Evolutionary conservation across 148 eudicot genomes (phyloP), one percentile per base, ranked within the genome.

Genomic region (Fagopyrum tataricum): DNA sequence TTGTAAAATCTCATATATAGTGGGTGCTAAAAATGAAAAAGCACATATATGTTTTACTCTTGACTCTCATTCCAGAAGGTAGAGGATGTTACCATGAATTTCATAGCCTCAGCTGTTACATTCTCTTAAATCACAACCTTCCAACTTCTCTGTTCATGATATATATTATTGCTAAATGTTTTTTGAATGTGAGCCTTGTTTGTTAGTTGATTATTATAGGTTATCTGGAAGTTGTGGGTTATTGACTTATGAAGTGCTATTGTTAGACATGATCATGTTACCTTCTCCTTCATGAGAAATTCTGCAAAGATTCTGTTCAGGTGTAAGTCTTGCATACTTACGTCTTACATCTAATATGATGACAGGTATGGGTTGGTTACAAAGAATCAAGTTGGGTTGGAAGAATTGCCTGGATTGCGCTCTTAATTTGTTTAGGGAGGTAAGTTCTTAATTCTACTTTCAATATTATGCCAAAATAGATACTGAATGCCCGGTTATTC

Each of bases 361-460:
- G 44, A 75, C 86, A 91, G 97, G 87, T 91, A 75, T 91, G 97
- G 97, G 80, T 91, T 21, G 79, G 78, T 26, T 91, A 89, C 78
- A 91, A 89, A 80, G 95, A 91, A 77, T 72, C 89, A 62, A 85
- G 76, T 79, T 91, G 89, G 95, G 64, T 78, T 55, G 80, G 43
- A 66, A 79, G 85, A 48, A 31, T 80, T 49, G 12, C 71, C 20
- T 91, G 97, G 97, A 87, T 91, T 62, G 59, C 83, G 77, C 68
- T 89, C 42, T 70, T 89, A 49, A 77, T 91, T 67, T 87, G 90
- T 76, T 74, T 76, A 70, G 95, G 97, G 76, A 87, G 97, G 97
- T 89, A 79, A 76, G 20, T 49, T 41, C 41, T 70, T 26, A 4
- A 15, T 2, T 52, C 20, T 18, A 17, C 4, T 52, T 52, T n/a